Percentiles rank a stretch among this genome's conserved stretches.
Evolutionary conservation across 352 stramenopile species (phyloP).

Genomic region (Pythium diclinum): DNA sequence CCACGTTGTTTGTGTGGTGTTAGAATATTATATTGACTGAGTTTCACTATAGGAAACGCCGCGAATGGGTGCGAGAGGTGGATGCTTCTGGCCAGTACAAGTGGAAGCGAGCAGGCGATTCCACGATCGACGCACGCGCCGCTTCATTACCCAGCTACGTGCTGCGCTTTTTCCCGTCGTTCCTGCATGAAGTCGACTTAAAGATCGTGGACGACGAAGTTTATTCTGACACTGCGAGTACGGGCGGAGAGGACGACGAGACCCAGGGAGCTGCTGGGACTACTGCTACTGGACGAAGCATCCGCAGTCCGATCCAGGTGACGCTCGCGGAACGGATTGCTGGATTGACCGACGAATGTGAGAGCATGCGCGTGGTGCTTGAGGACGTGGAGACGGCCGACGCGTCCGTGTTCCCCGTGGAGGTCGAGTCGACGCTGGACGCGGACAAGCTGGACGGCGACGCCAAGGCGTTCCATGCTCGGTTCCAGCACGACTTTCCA

Average conservation of each 20-base stretch:
- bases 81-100: slow-evolving; percentile 6
- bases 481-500: slow-evolving; percentile 29
- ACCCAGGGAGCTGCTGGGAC: no score
- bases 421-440: slow-evolving; percentile 11
- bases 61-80: slow-evolving; percentile 18
- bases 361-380: slow-evolving; percentile 10
- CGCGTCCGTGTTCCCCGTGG: neutral
- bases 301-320: slow-evolving; percentile 9
- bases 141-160: slow-evolving; percentile 15
- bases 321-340: slow-evolving; percentile 19
- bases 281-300: no score
- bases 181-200: slow-evolving; percentile 2
- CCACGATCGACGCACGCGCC: neutral
- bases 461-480: slow-evolving; percentile 22
- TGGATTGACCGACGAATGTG: slow-evolving; percentile 5
- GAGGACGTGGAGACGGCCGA: slow-evolving; percentile 21
- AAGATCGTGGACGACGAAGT: slow-evolving; percentile 4
- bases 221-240: slow-evolving; percentile 9
- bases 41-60: neutral
- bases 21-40: no score
- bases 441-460: slow-evolving; percentile 35
- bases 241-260: slow-evolving; percentile 11
- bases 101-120: slow-evolving; percentile 13
- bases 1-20: no score
- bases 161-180: slow-evolving; percentile 4